Evolutionary conservation across 2,329 filamentous ascomycete species (phyloP), one percentile per base, ranked within the genome.

Genomic region (Pyrenophora seminiperda): DNA sequence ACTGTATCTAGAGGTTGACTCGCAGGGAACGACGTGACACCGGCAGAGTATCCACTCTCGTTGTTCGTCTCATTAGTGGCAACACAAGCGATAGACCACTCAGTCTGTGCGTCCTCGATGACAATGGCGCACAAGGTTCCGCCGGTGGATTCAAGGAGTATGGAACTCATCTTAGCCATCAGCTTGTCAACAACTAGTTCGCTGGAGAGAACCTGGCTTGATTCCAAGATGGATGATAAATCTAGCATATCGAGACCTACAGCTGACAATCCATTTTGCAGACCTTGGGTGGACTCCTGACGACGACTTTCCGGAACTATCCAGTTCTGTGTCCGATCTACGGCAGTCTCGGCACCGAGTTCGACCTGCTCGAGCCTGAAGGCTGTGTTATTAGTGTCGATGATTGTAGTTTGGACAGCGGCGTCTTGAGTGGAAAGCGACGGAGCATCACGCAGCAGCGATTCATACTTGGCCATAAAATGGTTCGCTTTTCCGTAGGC

Each of bases 161-260:
- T 89, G 54, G 90, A 85, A 60, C 88, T 90, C 84, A 93, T 90
- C 33, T 89, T 91, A 63, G 87, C 86, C 53, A 92, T 80, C 3
- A 93, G 79, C 61, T 87, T 83, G 56, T 92, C 88, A 10, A 92
- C 83, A 57, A 88, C 83, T 9, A 93, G 74, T 41, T 91, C 87
- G 13, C 88, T 91, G 4, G 89, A 92, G 34, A 93, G 86, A 34
- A 92, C 83, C 66, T 91, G 89, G 7, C 87, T 91, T 2, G 87
- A 90, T 61, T 89, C 85, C 11, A 93, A 77, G 50, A 93, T 92
- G 18, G 87, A 87, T 33, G 89, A 86, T 54, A 92, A 73, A 70
- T 92, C 89, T 65, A 93, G 86, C 86, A 93, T 91, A 73, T 93
- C 89, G 44, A 93, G 80, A 3, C 78, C 78, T 1, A 76, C 74